Conservation (phyloP, 345 rosid genomes). For the Rhodamnia rubescens region DNA sequence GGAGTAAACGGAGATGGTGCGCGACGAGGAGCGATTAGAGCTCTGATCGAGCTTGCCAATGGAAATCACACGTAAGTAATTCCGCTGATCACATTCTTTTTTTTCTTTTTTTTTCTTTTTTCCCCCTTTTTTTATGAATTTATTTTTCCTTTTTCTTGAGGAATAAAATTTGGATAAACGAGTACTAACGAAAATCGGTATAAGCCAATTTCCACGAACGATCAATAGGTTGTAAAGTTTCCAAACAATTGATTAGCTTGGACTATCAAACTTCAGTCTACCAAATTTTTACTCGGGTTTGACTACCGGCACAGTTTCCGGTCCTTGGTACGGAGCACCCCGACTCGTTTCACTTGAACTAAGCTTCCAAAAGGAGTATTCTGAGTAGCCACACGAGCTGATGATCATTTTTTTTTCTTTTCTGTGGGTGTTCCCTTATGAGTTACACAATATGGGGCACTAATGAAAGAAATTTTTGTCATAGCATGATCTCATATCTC, state of each 20-base stretch:
- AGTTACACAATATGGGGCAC: background rate
- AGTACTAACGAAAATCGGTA: background rate
- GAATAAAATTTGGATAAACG: background rate
- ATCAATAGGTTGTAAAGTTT: background rate
- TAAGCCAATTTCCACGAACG: background rate
- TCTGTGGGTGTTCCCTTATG: background rate
- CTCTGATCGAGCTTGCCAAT: constrained; percentile 74
- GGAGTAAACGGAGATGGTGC: constrained; percentile 26
- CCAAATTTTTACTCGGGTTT: background rate
- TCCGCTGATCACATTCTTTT: background rate
- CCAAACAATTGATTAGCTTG: background rate
- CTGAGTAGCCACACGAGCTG: rapidly evolving
- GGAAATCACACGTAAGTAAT: constrained; percentile 68
- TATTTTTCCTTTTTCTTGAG: background rate
- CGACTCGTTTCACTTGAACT: background rate
- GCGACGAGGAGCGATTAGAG: constrained; percentile 46
- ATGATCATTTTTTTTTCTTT: background rate
- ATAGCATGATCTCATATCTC: background rate
- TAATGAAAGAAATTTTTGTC: background rate
- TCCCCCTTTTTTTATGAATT: background rate
- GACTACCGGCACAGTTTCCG: background rate
- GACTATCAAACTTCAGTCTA: background rate
- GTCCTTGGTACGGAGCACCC: rapidly evolving
- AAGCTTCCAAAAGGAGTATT: background rate
- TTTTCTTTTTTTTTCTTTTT: background rate